Conservation (phyloP, 495 filamentous ascomycete genomes). For the Aspergillus cavernicola region DNA sequence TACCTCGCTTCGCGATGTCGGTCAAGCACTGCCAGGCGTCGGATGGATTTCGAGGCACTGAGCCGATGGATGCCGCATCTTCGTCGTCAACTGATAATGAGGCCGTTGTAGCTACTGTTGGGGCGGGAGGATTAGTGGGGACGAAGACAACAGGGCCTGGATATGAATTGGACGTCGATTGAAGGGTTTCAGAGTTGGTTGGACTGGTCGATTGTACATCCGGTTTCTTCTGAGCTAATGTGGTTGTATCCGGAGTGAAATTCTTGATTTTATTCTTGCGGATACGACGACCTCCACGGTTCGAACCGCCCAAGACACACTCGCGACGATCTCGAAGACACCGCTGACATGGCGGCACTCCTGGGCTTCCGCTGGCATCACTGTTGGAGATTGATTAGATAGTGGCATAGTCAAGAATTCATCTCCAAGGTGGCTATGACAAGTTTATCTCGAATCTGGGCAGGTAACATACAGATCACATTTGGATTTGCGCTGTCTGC, state of each 20-base stretch:
- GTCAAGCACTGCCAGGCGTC: constrained; percentile 49
- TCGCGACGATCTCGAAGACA: constrained; percentile 57
- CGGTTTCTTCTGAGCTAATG: constrained; percentile 26
- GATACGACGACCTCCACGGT: constrained; percentile 59
- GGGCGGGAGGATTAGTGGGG: constrained; percentile 29
- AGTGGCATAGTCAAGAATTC: too few species aligned
- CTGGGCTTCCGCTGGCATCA: constrained; percentile 43
- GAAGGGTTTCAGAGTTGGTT: constrained; percentile 26
- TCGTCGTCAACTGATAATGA: constrained; percentile 36
- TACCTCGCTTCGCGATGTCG: constrained; percentile 34
- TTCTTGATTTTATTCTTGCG: constrained; percentile 48
- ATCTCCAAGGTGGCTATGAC: too few species aligned
- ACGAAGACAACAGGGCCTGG: constrained; percentile 38
- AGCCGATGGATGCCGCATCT: constrained; percentile 37
- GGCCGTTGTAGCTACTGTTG: constrained; percentile 19
- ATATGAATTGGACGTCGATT: constrained; percentile 28
- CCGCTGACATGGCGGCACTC: constrained; percentile 54
- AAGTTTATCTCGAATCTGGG: too few species aligned
- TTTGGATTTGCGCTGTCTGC: constrained; percentile 58
- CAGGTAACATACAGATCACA: constrained; percentile 56
- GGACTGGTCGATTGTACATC: constrained; percentile 28
- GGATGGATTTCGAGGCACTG: constrained; percentile 44
- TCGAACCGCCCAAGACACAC: constrained; percentile 58
- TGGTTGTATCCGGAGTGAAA: constrained; percentile 28
- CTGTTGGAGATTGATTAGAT: constrained; percentile 28